Base-by-base conservation (phyloP, 2,329 filamentous ascomycete genomes). In the Sporothrix dimorphospora region DNA sequence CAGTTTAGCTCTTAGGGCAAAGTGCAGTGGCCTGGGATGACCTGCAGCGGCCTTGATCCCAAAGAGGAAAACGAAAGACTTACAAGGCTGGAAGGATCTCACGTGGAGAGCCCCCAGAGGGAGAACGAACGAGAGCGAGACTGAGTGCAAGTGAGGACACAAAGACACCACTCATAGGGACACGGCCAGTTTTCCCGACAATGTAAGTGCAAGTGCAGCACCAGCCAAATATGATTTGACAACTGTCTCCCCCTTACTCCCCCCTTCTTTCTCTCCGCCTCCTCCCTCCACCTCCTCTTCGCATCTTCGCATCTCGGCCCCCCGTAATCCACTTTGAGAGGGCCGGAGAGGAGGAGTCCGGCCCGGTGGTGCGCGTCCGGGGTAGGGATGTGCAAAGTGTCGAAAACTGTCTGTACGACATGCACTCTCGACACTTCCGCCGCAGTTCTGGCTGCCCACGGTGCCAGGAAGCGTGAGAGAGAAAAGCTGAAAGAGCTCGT, bases 271-370 rank as follows among this genome's bases (percentile, higher is more conserved):
- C n/a, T 55, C 24, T n/a, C 34, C 34, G 16, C 9, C 30, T 34
- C 27, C 53, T 34, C 19, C 12, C 40, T 42, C 7, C 8, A 5
- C 11, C 40, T 9, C 5, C 47, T 24, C 47, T 27, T 34, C 27
- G 24, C 4, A 21, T 57, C 53, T 24, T 57, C 19, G 21, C 19
- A 27, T 11, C 21, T 11, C 38, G 21, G n/a, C 24, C n/a, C 19
- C 19, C 19, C 47, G 11, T 42, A 24, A 12, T 45, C 40, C 42
- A 11, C 61, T 66, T 65, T 65, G 21, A 47, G 59, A n/a, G 59
- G 40, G n/a, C 11, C 59, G 38, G 59, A 65, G 59, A 16, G 40
- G 38, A 65, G 38, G 38, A 65, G 21, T 65, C 59, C 59, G 59
- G 38, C 11, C 21, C 61, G 61, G 59, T 24, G 59, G 59, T 42